phyloP scores from a whole-genome alignment of 352 stramenopile species.

The Pythium monospermum region DNA sequence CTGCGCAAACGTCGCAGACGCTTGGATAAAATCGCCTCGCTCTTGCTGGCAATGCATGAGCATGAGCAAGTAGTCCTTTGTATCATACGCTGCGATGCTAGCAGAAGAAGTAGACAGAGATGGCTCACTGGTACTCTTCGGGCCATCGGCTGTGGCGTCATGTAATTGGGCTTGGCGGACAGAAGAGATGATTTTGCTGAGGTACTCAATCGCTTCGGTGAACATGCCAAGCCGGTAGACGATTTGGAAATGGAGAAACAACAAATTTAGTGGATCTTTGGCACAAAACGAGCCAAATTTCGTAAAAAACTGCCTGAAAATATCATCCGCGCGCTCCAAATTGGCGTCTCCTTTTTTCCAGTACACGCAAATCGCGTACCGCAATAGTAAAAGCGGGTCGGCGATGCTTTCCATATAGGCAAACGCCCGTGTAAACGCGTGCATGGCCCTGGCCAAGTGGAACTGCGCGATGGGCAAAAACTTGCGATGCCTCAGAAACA shows the following conservation, averaged over 20 bases:
- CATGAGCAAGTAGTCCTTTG: slow-evolving; percentile 53
- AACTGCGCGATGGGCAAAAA: slow-evolving; percentile 47
- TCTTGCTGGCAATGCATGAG: slow-evolving; percentile 60
- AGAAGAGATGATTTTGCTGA: slow-evolving; percentile 35
- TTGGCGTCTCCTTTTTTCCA: slow-evolving; percentile 45
- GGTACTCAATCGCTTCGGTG: slow-evolving; percentile 44
- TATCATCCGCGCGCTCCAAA: slow-evolving; percentile 46
- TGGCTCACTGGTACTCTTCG: no score
- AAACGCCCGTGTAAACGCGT: slow-evolving; percentile 54
- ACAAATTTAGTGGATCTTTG: slow-evolving; percentile 43
- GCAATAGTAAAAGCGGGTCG: slow-evolving; percentile 51
- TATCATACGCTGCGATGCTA: slow-evolving; percentile 27
- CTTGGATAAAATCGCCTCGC: slow-evolving; percentile 48
- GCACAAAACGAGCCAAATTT: slow-evolving; percentile 64
- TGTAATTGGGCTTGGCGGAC: background rate
- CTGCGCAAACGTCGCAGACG: slow-evolving; percentile 38
- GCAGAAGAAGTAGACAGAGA: no score
- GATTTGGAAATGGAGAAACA: slow-evolving; percentile 66
- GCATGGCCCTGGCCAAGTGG: slow-evolving; percentile 43
- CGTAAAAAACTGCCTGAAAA: slow-evolving; percentile 47
- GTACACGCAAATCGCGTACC: slow-evolving; percentile 59
- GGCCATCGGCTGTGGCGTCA: background rate
- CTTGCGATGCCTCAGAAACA: slow-evolving; percentile 62
- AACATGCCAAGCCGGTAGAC: slow-evolving; percentile 44
- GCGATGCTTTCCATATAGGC: slow-evolving; percentile 59